A percentile compares a stretch with the other conserved stretches of the same genome.
Evolutionary conservation across 1,284 basidiomycete species (phyloP).

Genomic region (Moesziomyces sp.): DNA sequence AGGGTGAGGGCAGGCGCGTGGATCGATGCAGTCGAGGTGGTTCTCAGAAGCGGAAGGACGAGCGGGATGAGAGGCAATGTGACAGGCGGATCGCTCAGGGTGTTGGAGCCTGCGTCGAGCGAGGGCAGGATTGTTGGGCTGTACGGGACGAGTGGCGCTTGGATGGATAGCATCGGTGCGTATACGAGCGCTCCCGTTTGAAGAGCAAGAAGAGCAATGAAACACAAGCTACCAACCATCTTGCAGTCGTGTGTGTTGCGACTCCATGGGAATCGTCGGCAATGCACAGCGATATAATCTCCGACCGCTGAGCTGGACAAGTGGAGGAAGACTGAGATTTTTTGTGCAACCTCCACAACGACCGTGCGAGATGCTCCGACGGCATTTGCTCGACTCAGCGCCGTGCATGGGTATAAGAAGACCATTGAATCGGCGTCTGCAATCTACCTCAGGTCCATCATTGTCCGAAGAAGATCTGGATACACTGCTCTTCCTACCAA

Average conservation of each 20-base stretch:
- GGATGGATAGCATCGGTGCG: slow-evolving; percentile 38
- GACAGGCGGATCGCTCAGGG: slow-evolving; percentile 25
- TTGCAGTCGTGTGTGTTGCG: no score
- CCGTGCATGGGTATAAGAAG: no score
- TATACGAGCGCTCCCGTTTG: slow-evolving; percentile 5
- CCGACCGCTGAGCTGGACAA: no score
- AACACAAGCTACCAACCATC: background rate
- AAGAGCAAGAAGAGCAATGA: slow-evolving; percentile 1
- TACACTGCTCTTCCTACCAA: background rate
- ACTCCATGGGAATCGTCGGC: no score
- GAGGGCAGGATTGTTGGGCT: slow-evolving; percentile 32
- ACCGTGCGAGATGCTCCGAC: no score
- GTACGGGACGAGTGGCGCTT: slow-evolving; percentile 28
- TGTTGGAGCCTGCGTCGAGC: slow-evolving; percentile 23
- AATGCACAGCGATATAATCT: no score
- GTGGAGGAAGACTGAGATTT: no score
- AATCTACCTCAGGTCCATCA: no score
- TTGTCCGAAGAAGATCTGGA: background rate
- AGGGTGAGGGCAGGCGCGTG: slow-evolving; percentile 39
- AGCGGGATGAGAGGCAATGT: slow-evolving; percentile 43
- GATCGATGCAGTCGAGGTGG: slow-evolving; percentile 48
- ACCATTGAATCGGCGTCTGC: no score
- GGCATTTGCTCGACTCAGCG: no score
- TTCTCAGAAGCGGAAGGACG: slow-evolving; percentile 22
- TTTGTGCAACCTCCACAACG: no score